Conservation (phyloP, 495 filamentous ascomycete species). For the Margaritispora aquatica region DNA sequence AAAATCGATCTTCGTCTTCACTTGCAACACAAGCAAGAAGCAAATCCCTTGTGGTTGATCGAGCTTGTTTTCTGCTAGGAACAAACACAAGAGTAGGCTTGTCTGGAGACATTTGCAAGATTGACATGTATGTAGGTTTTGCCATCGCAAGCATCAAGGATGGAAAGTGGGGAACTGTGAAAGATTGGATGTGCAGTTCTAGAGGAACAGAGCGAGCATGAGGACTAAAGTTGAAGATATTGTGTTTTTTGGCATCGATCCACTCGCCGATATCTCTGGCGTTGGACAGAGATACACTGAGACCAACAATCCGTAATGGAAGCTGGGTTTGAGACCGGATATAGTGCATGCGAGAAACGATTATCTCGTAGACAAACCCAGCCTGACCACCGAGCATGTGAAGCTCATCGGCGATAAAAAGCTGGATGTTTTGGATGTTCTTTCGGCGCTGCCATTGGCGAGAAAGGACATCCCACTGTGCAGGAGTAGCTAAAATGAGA, state of each 20-base stretch:
- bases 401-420: conserved; percentile 95
- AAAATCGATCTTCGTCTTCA: conserved; percentile 89
- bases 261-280: conserved; percentile 93
- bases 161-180: conserved; percentile 92
- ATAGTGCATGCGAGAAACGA: conserved; percentile 96
- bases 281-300: conserved; percentile 91
- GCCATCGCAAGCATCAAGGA: conserved; percentile 98
- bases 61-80: conserved; percentile 85
- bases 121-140: conserved; percentile 80
- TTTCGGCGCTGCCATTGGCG: conserved; percentile 93
- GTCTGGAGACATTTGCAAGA: conserved; percentile 76
- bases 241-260: conserved; percentile 98
- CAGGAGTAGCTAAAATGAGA: conserved; percentile 85
- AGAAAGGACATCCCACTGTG: conserved; percentile 94
- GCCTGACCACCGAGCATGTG: conserved; percentile 89
- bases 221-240: conserved; percentile 97
- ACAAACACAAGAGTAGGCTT: conserved; percentile 91
- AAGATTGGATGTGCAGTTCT: conserved; percentile 93
- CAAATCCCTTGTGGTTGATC: conserved; percentile 84
- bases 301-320: conserved; percentile 77
- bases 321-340: conserved; percentile 84
- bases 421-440: conserved; percentile 82
- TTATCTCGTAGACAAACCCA: conserved; percentile 90
- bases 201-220: conserved; percentile 80
- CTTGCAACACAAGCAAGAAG: conserved; percentile 78